Conservation (phyloP, 169 alveolate genomes). For the Eimeria necatrix region DNA sequence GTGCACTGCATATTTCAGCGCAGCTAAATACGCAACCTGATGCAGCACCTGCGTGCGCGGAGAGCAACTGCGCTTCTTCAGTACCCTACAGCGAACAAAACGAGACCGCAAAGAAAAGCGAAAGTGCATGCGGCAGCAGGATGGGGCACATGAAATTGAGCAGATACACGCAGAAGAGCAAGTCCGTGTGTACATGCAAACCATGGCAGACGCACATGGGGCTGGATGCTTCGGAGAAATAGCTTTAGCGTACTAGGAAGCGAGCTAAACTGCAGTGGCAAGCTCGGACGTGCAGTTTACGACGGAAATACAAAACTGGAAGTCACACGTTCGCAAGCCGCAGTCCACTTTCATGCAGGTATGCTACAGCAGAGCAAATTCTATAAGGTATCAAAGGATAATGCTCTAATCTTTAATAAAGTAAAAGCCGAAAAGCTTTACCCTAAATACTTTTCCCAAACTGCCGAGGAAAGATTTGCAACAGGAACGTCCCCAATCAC, state of each 20-base stretch:
- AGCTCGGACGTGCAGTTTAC: no score
- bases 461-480: constrained; percentile 46
- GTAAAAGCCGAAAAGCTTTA: neutral
- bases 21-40: constrained; percentile 86
- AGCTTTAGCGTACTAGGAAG: no score
- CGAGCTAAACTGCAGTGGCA: no score
- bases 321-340: no score
- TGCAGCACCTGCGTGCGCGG: constrained; percentile 87
- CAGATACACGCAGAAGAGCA: neutral
- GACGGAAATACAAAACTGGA: no score
- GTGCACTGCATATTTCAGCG: constrained; percentile 85
- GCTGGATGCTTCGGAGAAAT: no score
- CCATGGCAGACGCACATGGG: no score
- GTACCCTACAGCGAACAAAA: constrained; percentile 75
- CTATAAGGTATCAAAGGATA: no score
- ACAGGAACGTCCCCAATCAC: constrained; percentile 67
- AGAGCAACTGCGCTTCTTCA: constrained; percentile 83
- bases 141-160: no score
- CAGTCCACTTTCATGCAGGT: no score
- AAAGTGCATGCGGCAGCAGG: neutral
- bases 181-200: neutral
- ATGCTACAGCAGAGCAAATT: no score
- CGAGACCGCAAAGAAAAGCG: neutral
- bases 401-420: no score
- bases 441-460: constrained; percentile 62